These are phyloP conservation scores for Heimioporus sp. DNA, from an alignment of 768 basidiomycete species.

Conservation along the genomic window DNA sequence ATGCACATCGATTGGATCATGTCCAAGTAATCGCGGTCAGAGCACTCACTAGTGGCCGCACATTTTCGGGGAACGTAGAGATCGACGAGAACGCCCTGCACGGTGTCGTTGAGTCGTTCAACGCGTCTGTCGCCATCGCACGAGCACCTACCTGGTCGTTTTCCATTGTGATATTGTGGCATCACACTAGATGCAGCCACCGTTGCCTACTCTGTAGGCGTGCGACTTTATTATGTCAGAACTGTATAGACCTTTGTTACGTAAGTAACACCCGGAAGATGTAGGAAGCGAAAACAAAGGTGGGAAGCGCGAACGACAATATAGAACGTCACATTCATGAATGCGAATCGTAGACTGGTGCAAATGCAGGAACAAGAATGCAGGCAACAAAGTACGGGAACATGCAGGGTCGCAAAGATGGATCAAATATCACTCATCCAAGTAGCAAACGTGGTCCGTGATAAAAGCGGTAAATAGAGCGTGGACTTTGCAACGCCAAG, in stretches of 20 bases:
- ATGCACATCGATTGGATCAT: conserved; percentile 1
- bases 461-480: conserved; percentile 18
- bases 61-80: conserved; percentile 99
- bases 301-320: conserved; percentile 10
- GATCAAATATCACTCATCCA: conserved; percentile 26
- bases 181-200: neutral
- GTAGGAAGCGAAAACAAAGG: neutral
- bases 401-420: conserved; percentile 11
- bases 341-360: conserved; percentile 18
- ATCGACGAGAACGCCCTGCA: conserved; percentile 95
- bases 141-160: conserved; percentile 74
- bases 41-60: conserved; percentile 86
- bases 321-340: conserved; percentile 13
- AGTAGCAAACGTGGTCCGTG: conserved; percentile 30
- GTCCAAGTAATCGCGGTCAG: neutral
- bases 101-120: conserved; percentile 3
- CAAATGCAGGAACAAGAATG: conserved; percentile 23
- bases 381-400: conserved; percentile 14
- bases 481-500: conserved; percentile 15
- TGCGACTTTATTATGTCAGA: conserved; percentile 27
- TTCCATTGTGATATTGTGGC: conserved; percentile 60
- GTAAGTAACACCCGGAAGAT: neutral
- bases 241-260: conserved; percentile 26
- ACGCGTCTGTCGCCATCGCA: neutral
- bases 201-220: conserved; percentile 13